phyloP scores from a whole-genome alignment of 768 basidiomycete genomes.

The Russula vinacea region DNA sequence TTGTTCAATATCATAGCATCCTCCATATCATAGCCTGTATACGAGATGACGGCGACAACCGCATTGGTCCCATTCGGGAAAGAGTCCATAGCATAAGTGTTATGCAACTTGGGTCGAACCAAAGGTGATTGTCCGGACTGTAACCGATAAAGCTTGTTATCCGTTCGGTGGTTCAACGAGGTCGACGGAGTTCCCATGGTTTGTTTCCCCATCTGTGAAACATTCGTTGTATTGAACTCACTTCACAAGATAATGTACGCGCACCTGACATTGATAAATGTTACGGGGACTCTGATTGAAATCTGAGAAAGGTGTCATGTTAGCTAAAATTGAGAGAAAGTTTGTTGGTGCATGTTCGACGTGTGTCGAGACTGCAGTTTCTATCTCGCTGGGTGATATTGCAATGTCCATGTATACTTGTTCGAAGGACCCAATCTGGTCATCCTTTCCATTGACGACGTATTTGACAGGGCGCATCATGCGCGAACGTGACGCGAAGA shows the following conservation, averaged over 20 bases:
- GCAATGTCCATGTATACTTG: conserved; percentile 99
- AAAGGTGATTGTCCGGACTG: conserved; percentile 94
- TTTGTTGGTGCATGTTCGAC: conserved; percentile 94
- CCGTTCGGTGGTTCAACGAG: conserved; percentile 85
- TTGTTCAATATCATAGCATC: conserved; percentile 99
- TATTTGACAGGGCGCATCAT: conserved; percentile 99
- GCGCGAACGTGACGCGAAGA: conserved; percentile 81
- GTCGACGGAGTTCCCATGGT: conserved; percentile 99
- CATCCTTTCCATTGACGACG: conserved; percentile 77
- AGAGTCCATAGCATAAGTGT: conserved; percentile 95
- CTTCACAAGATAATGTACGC: conserved; percentile 14
- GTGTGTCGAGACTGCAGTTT: conserved; percentile 71
- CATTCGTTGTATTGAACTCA: neutral
- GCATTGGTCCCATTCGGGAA: conserved; percentile 99
- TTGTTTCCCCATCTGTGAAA: conserved; percentile 93
- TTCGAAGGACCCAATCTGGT: conserved; percentile 94
- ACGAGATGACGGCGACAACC: conserved; percentile 98
- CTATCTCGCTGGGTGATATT: conserved; percentile 81
- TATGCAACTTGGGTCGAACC: conserved; percentile 87
- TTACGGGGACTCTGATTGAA: conserved; percentile 97
- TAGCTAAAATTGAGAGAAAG: conserved; percentile 94
- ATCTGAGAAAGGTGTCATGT: conserved; percentile 97
- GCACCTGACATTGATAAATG: conserved; percentile 89
- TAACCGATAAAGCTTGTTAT: conserved; percentile 96
- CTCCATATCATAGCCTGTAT: conserved; percentile 99